Percentiles rank a stretch among this genome's conserved stretches.
Evolutionary conservation across 257 asterid genomes (phyloP).

Genomic region (Misopates orontium): DNA sequence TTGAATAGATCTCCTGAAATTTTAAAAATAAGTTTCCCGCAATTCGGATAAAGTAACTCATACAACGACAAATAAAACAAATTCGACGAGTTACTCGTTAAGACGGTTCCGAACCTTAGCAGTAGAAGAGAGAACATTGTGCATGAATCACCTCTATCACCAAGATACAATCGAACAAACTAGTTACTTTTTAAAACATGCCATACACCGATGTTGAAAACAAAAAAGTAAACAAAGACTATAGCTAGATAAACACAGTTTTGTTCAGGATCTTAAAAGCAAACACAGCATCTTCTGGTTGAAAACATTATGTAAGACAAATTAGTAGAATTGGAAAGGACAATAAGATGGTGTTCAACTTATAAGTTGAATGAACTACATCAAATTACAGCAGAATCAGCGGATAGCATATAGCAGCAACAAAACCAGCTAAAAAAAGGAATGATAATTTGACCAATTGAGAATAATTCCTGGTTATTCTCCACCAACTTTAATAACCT

Average conservation of each 20-base stretch:
- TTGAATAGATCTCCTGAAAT: constrained; percentile 87
- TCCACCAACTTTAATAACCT: background rate
- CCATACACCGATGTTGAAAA: too few relatives aligned
- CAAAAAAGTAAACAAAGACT: background rate
- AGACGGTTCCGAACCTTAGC: constrained; percentile 5
- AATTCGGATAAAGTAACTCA: constrained; percentile 20
- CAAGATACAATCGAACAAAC: background rate
- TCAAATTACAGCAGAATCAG: background rate
- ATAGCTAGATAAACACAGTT: background rate
- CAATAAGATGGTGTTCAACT: background rate
- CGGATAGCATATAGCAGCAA: background rate
- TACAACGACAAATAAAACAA: constrained; percentile 18
- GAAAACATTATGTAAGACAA: background rate
- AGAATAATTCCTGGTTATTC: background rate
- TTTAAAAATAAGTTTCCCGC: constrained; percentile 13
- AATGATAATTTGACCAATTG: background rate
- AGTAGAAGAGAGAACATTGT: background rate
- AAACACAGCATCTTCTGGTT: background rate
- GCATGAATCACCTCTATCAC: constrained; percentile 7
- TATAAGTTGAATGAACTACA: background rate
- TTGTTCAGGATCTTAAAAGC: background rate
- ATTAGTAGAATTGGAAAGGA: background rate
- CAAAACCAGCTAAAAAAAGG: background rate
- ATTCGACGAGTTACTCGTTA: constrained; percentile 15
- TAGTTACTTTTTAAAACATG: too few relatives aligned